phyloP scores from a whole-genome alignment of 176 grass and related monocot species.

The Metroxylon sagu region DNA sequence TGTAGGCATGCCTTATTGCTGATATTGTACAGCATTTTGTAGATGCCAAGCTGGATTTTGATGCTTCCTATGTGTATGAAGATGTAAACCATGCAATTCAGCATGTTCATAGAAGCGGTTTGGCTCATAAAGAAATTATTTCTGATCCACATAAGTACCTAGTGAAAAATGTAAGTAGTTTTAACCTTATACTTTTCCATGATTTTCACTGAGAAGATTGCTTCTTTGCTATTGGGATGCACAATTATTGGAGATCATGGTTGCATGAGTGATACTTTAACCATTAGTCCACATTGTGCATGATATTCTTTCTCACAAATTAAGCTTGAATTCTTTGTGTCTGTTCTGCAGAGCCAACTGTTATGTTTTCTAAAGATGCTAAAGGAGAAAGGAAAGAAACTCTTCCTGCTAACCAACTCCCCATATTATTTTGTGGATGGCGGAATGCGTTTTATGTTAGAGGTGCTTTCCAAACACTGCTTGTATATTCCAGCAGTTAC shows the following conservation, averaged over 20 bases:
- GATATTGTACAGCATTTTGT: slow-evolving; percentile 93
- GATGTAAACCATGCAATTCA: slow-evolving; percentile 92
- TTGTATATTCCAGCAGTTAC: too few species aligned
- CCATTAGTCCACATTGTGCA: not conserved
- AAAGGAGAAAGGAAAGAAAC: slow-evolving; percentile 82
- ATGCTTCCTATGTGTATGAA: slow-evolving; percentile 87
- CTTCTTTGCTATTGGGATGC: not conserved
- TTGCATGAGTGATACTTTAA: not conserved
- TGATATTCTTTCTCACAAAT: too few species aligned
- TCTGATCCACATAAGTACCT: slow-evolving; percentile 82
- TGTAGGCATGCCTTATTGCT: slow-evolving; percentile 87
- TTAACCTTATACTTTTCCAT: not conserved
- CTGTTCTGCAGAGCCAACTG: slow-evolving; percentile 46
- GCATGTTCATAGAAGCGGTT: slow-evolving; percentile 88
- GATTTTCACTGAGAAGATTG: too few species aligned
- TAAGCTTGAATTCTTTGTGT: slow-evolving; percentile 10
- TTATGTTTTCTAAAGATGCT: slow-evolving; percentile 62
- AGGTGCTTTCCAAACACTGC: slow-evolving; percentile 41
- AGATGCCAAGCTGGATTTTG: slow-evolving; percentile 91
- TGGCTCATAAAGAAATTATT: slow-evolving; percentile 78
- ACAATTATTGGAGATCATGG: too few species aligned
- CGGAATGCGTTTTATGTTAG: slow-evolving; percentile 88
- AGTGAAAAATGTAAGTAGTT: slow-evolving; percentile 66
- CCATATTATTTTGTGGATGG: slow-evolving; percentile 97
- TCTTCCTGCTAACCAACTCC: slow-evolving; percentile 96